Percentiles rank a stretch among this genome's conserved stretches.
Conservation (phyloP, 352 stramenopile genomes). For the Pythium rhizo-oryzae region DNA sequence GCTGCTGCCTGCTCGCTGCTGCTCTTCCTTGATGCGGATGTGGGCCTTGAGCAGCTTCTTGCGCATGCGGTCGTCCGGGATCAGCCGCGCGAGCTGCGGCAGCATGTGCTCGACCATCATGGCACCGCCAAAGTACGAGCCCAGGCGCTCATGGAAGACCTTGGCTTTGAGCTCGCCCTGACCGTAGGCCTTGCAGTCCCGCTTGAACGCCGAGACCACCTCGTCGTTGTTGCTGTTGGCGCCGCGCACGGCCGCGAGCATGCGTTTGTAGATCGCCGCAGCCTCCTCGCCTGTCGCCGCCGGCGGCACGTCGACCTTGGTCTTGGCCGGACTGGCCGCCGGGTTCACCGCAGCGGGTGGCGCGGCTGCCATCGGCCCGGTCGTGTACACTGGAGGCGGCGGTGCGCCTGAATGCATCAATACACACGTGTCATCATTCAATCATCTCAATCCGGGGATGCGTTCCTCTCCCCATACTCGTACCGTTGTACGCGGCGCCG, state of each 20-base stretch:
- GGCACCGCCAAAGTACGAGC: slow-evolving; percentile 65
- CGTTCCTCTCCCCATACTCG: neutral
- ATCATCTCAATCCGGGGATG: too few relatives aligned
- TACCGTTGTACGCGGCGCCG: slow-evolving; percentile 13
- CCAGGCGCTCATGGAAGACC: slow-evolving; percentile 63
- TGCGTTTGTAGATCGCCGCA: slow-evolving; percentile 76
- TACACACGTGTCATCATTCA: too few relatives aligned
- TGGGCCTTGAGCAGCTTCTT: slow-evolving; percentile 72
- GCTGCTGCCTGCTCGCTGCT: neutral
- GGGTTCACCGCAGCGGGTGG: neutral
- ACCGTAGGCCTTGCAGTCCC: slow-evolving; percentile 78
- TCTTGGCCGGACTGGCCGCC: slow-evolving; percentile 3
- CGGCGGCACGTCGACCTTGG: slow-evolving; percentile 48
- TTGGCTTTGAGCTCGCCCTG: slow-evolving; percentile 61
- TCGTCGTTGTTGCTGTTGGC: slow-evolving; percentile 77
- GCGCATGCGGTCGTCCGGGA: slow-evolving; percentile 77
- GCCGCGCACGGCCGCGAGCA: slow-evolving; percentile 75
- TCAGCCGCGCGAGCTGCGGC: slow-evolving; percentile 71
- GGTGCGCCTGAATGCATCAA: too few relatives aligned
- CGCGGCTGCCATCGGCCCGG: neutral
- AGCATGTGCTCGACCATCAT: slow-evolving; percentile 86
- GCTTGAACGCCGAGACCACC: slow-evolving; percentile 72
- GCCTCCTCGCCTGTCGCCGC: slow-evolving; percentile 73
- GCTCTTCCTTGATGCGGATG: slow-evolving; percentile 34
- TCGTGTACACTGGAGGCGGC: neutral